phyloP scores from a whole-genome alignment of 257 asterid genomes.

The Solanum ossicruentum region DNA sequence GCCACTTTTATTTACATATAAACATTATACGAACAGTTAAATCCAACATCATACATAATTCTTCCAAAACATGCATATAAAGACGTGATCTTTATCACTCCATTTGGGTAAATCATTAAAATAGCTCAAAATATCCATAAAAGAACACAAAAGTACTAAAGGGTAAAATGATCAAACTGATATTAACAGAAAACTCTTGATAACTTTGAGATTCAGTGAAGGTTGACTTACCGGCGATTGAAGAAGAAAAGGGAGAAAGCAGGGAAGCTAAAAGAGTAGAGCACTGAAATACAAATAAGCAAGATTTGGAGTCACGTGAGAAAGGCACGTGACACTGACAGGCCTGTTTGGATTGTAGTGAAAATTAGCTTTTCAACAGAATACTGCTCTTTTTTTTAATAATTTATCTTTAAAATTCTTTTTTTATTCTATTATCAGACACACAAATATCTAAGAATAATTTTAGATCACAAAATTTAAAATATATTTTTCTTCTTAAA shows the following conservation, averaged over 20 bases:
- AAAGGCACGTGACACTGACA: not conserved
- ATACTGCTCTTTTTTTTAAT: too few species aligned
- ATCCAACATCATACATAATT: not conserved
- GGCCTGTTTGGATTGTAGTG: not conserved
- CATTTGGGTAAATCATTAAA: not conserved
- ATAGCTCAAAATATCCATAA: not conserved
- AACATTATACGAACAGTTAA: not conserved
- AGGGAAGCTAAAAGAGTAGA: not conserved
- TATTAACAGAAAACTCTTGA: not conserved
- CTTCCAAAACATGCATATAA: not conserved
- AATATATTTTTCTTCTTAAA: too few species aligned
- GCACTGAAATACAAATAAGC: not conserved
- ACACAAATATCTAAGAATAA: too few species aligned
- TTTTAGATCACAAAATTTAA: too few species aligned
- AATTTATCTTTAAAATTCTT: too few species aligned
- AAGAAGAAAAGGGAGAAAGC: not conserved
- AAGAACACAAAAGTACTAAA: not conserved
- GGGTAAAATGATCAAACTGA: not conserved
- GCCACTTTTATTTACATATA: not conserved
- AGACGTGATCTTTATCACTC: not conserved
- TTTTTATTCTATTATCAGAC: too few species aligned
- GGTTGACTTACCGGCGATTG: not conserved
- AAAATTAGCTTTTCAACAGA: not conserved
- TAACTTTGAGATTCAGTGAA: not conserved
- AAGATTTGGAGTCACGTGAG: not conserved